Evolutionary conservation across 2,329 filamentous ascomycete species (phyloP).

Genomic region (Geosmithia morbida): DNA sequence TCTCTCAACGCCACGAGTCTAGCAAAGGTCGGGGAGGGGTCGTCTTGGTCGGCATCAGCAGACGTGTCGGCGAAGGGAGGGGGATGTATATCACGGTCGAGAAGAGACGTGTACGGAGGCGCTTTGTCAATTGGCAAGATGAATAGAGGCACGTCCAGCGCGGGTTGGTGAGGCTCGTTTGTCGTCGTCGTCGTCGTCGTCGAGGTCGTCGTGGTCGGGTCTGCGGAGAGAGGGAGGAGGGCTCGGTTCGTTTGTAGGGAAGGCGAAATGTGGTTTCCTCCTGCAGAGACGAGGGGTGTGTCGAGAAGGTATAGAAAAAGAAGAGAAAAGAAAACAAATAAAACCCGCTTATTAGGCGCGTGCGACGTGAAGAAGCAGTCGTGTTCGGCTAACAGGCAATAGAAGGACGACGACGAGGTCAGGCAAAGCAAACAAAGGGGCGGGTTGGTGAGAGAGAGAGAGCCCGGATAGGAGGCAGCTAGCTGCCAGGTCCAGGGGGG

Average conservation of each 20-base stretch:
- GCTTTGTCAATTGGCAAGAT: not conserved
- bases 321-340: too few relatives aligned
- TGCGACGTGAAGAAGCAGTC: not conserved
- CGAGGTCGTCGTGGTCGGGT: too few relatives aligned
- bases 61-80: not conserved
- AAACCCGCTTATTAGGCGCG: too few relatives aligned
- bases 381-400: not conserved
- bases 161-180: not conserved
- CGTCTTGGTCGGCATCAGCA: slow-evolving; percentile 21
- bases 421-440: not conserved
- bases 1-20: slow-evolving; percentile 16
- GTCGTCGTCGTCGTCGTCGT: not conserved
- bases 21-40: slow-evolving; percentile 16
- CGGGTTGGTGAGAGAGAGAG: not conserved
- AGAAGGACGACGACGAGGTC: too few relatives aligned
- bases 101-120: not conserved
- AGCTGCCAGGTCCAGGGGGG: not conserved
- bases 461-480: not conserved
- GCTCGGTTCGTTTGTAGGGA: too few relatives aligned
- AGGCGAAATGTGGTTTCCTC: too few relatives aligned
- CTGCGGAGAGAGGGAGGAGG: too few relatives aligned
- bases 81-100: not conserved
- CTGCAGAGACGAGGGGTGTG: too few relatives aligned
- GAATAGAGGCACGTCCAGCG: not conserved
- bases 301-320: too few relatives aligned